Percentiles rank a stretch among this genome's conserved stretches.
phyloP scores from a whole-genome alignment of 306 rosid genomes.

The Carpinus viminea region DNA sequence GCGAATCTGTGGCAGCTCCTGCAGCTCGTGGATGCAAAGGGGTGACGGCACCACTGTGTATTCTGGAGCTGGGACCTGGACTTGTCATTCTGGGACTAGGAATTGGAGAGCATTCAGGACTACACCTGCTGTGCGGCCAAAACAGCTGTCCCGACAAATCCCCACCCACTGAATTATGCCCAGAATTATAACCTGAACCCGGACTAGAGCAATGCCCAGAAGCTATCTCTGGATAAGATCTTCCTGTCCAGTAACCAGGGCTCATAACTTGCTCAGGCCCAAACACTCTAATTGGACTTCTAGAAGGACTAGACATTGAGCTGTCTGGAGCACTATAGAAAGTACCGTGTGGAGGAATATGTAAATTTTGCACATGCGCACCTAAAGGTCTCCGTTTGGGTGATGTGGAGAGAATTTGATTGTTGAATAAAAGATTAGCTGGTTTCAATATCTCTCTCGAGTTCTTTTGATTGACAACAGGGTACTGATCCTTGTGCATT shows the following conservation, averaged over 20 bases:
- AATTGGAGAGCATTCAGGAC: constrained; percentile 80
- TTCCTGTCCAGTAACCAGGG: constrained; percentile 53
- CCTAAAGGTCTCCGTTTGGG: constrained; percentile 81
- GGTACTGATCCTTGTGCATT: constrained; percentile 65
- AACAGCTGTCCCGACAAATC: constrained; percentile 73
- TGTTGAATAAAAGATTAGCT: constrained; percentile 47
- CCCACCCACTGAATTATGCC: constrained; percentile 98
- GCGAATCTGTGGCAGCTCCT: constrained; percentile 61
- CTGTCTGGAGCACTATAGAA: constrained; percentile 88
- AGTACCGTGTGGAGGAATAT: constrained; percentile 80
- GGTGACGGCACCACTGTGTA: constrained; percentile 99
- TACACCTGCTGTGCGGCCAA: constrained; percentile 61
- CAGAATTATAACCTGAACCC: constrained; percentile 97
- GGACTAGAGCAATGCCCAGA: constrained; percentile 99
- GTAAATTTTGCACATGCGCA: constrained; percentile 78
- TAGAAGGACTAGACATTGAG: constrained; percentile 75
- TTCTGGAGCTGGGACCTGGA: constrained; percentile 70
- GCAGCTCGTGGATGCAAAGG: constrained; percentile 92
- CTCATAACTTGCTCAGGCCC: constrained; percentile 62
- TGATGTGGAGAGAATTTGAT: constrained; percentile 52
- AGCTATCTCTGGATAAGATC: constrained; percentile 57
- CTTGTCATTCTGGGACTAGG: constrained; percentile 83
- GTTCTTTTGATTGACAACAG: constrained; percentile 46
- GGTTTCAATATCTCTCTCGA: constrained; percentile 60
- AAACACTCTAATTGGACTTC: constrained; percentile 66